A percentile compares a stretch with the other conserved stretches of the same genome.
These are phyloP conservation scores for Bauhinia variegata DNA, from an alignment of 306 rosid species.

Conservation along the genomic window DNA sequence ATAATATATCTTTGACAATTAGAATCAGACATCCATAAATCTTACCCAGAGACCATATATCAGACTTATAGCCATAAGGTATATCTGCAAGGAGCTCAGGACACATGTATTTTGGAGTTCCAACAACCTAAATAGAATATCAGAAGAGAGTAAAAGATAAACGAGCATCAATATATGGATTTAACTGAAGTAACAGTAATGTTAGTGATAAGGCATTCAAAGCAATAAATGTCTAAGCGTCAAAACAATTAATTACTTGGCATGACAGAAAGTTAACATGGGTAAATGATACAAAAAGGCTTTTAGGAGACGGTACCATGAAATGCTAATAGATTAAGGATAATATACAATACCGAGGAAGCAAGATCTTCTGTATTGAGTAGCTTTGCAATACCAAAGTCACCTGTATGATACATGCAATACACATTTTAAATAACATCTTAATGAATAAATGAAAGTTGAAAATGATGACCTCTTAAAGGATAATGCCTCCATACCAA, in stretches of 20 bases:
- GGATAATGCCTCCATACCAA: constrained; percentile 60
- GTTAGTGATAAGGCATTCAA: constrained; percentile 20
- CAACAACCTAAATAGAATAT: constrained; percentile 66
- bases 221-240: constrained; percentile 8
- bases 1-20: constrained; percentile 21
- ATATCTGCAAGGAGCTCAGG: constrained; percentile 91
- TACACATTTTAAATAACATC: constrained; percentile 37
- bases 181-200: constrained; percentile 30
- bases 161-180: constrained; percentile 23
- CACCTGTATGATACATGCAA: constrained; percentile 64
- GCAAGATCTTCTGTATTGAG: constrained; percentile 72
- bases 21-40: constrained; percentile 32
- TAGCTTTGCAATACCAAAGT: constrained; percentile 93
- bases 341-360: constrained; percentile 62
- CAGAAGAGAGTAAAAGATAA: constrained; percentile 26
- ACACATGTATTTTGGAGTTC: constrained; percentile 87
- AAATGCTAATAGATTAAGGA: constrained; percentile 27
- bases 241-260: constrained; percentile 25
- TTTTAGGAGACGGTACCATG: constrained; percentile 9
- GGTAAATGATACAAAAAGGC: constrained; percentile 4
- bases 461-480: constrained; percentile 38
- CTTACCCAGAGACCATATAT: constrained; percentile 98
- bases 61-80: constrained; percentile 94
- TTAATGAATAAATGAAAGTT: constrained; percentile 36
- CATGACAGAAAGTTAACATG: constrained; percentile 11